Conservation (phyloP, 306 rosid genomes). For the Cucumis hystrix region DNA sequence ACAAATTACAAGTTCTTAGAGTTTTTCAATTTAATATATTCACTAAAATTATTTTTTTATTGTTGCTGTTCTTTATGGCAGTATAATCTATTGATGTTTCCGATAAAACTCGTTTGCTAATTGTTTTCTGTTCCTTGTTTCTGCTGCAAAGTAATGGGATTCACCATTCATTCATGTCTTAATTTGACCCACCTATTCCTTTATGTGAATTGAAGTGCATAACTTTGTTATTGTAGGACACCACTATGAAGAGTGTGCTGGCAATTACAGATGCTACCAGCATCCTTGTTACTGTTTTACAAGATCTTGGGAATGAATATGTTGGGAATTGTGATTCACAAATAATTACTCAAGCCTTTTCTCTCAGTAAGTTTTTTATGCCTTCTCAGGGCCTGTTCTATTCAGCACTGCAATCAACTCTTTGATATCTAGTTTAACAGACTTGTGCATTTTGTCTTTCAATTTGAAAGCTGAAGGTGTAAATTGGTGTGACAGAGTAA, state of each 20-base stretch:
- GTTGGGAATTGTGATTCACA: neutral
- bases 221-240: neutral
- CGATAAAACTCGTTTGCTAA: neutral
- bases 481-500: neutral
- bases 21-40: neutral
- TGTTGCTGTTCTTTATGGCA: neutral
- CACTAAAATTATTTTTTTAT: neutral
- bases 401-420: no score
- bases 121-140: neutral
- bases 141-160: neutral
- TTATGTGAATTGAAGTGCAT: neutral
- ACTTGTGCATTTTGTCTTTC: neutral
- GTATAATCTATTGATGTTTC: neutral
- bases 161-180: neutral
- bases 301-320: conserved; percentile 4
- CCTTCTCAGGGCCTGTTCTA: neutral
- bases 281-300: neutral
- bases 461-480: neutral
- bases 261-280: conserved; percentile 3
- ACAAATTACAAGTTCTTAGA: neutral
- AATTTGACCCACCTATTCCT: neutral
- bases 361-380: neutral
- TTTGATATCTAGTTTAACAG: neutral
- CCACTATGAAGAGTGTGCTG: neutral
- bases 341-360: conserved; percentile 10